Evolutionary conservation across 768 basidiomycete species (phyloP).

Genomic region (Lepiota subincarnata): DNA sequence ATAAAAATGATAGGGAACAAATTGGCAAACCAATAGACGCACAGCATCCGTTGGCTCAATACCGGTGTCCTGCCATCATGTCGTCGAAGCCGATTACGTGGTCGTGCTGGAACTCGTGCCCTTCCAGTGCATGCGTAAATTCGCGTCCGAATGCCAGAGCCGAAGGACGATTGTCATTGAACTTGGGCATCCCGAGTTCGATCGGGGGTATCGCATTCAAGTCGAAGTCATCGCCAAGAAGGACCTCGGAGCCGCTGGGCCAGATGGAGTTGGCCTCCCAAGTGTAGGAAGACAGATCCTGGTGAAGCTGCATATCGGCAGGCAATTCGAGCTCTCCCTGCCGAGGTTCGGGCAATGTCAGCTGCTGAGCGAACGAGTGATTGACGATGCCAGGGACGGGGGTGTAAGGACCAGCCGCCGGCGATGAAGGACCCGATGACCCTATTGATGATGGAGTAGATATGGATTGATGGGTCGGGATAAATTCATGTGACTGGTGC

Average conservation of each 20-base stretch:
- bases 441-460: constrained; percentile 48
- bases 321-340: constrained; percentile 34
- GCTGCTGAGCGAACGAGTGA: constrained; percentile 20
- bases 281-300: constrained; percentile 31
- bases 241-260: constrained; percentile 27
- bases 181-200: constrained; percentile 52
- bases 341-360: constrained; percentile 21
- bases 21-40: constrained; percentile 25
- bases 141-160: constrained; percentile 31
- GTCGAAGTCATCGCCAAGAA: constrained; percentile 65
- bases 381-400: constrained; percentile 33
- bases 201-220: constrained; percentile 60
- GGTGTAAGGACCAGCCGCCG: constrained; percentile 46
- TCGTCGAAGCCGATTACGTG: constrained; percentile 36
- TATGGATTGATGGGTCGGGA: constrained; percentile 40
- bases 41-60: constrained; percentile 31
- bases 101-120: constrained; percentile 20
- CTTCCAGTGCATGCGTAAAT: constrained; percentile 26
- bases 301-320: constrained; percentile 35
- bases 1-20: constrained; percentile 15
- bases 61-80: constrained; percentile 35
- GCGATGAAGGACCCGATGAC: constrained; percentile 49
- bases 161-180: constrained; percentile 21
- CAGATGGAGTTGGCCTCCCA: constrained; percentile 33
- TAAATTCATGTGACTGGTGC: constrained; percentile 17